phyloP scores from a whole-genome alignment of 2,329 filamentous ascomycete genomes.

The Colletotrichum gigasporum region DNA sequence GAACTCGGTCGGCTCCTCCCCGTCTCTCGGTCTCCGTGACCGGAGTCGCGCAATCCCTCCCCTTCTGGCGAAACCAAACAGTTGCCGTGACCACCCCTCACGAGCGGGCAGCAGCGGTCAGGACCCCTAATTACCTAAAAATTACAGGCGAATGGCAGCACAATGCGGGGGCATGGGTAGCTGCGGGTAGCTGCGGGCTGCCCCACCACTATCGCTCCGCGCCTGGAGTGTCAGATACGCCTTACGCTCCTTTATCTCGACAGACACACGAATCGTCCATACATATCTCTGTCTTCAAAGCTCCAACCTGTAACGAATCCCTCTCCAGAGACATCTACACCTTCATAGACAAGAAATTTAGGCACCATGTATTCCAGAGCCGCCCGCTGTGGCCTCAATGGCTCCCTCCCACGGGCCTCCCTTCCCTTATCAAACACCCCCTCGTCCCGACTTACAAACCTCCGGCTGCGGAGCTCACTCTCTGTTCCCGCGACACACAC shows the following conservation, averaged over 20 bases:
- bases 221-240: conserved; percentile 25
- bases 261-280: background rate
- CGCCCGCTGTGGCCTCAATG: conserved; percentile 18
- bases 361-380: conserved; percentile 15
- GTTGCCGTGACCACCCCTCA: background rate
- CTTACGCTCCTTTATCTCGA: conserved; percentile 31
- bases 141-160: conserved; percentile 23
- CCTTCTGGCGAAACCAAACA: background rate
- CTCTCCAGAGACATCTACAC: background rate
- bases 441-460: conserved; percentile 23
- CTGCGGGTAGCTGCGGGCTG: conserved; percentile 33
- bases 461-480: conserved; percentile 23
- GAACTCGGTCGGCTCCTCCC: background rate
- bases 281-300: no score
- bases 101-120: background rate
- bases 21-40: background rate
- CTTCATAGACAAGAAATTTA: background rate
- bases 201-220: conserved; percentile 12
- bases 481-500: background rate
- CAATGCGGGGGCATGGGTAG: conserved; percentile 32
- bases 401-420: conserved; percentile 10
- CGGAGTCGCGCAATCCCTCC: conserved; percentile 11
- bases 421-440: conserved; percentile 11
- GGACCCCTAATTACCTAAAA: conserved; percentile 29
- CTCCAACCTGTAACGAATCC: background rate